Percentiles rank a stretch among this genome's conserved stretches.
phyloP scores from a whole-genome alignment of 169 alveolate genomes.

The Amoebophrya sp. region DNA sequence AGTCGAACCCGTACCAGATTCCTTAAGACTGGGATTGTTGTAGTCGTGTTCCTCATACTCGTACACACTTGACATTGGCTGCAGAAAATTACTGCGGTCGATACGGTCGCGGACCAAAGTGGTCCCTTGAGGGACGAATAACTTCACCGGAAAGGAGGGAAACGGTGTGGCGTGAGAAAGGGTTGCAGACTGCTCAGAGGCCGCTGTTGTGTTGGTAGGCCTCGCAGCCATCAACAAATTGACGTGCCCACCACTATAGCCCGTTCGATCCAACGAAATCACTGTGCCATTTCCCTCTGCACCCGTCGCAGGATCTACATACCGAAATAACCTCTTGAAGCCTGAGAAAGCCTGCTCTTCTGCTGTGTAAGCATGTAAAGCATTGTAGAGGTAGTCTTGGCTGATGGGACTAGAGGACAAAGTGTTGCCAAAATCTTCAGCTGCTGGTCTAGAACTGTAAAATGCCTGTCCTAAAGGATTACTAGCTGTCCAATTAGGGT shows the following conservation, averaged over 20 bases:
- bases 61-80: background rate
- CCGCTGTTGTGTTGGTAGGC: background rate
- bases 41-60: background rate
- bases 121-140: background rate
- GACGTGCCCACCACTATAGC: background rate
- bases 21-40: no score
- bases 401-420: no score
- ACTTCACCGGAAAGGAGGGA: background rate
- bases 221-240: background rate
- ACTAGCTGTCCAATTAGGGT: background rate
- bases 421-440: no score
- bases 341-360: background rate
- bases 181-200: background rate
- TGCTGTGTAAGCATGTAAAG: background rate
- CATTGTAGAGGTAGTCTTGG: background rate
- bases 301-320: background rate
- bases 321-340: background rate
- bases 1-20: no score
- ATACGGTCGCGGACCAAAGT: background rate
- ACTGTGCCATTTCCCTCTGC: background rate
- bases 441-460: no score
- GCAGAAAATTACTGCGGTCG: background rate
- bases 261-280: background rate
- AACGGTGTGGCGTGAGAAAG: background rate
- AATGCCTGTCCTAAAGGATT: background rate